These are phyloP conservation scores for Suillus paluster DNA, from an alignment of 768 basidiomycete genomes.

Conservation along the genomic window DNA sequence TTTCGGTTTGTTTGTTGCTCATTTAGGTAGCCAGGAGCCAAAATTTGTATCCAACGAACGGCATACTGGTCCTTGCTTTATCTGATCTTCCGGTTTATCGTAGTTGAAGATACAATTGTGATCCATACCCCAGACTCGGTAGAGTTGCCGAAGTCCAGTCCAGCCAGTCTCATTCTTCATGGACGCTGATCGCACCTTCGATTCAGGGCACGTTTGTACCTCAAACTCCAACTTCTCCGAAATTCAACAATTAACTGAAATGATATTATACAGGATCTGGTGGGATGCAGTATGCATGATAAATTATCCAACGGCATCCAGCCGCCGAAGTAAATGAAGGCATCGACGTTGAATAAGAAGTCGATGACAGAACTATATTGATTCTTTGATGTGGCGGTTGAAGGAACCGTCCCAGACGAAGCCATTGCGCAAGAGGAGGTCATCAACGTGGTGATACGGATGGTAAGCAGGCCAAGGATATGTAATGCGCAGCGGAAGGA, in stretches of 20 bases:
- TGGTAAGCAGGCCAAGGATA: constrained; percentile 79
- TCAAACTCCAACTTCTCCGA: not conserved
- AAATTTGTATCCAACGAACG: too few species aligned
- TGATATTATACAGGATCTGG: not conserved
- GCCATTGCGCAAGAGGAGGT: constrained; percentile 93
- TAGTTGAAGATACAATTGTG: too few species aligned
- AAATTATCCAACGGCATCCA: constrained; percentile 94
- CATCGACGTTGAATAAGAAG: constrained; percentile 91
- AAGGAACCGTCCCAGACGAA: constrained; percentile 97
- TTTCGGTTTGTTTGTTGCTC: too few species aligned
- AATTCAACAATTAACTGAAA: not conserved
- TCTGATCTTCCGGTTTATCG: too few species aligned
- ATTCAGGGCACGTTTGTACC: not conserved
- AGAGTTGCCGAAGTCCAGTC: not conserved
- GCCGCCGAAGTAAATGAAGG: constrained; percentile 91
- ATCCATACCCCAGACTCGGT: too few species aligned
- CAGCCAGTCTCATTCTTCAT: not conserved
- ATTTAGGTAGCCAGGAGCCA: too few species aligned
- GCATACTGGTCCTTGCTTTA: too few species aligned
- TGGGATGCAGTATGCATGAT: not conserved
- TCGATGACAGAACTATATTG: constrained; percentile 80
- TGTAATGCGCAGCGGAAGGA: constrained; percentile 91
- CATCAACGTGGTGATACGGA: constrained; percentile 59
- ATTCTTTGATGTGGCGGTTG: constrained; percentile 90
- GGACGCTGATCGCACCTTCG: not conserved